phyloP scores from a whole-genome alignment of 495 filamentous ascomycete genomes.

The Mytilinidion resinicola region DNA sequence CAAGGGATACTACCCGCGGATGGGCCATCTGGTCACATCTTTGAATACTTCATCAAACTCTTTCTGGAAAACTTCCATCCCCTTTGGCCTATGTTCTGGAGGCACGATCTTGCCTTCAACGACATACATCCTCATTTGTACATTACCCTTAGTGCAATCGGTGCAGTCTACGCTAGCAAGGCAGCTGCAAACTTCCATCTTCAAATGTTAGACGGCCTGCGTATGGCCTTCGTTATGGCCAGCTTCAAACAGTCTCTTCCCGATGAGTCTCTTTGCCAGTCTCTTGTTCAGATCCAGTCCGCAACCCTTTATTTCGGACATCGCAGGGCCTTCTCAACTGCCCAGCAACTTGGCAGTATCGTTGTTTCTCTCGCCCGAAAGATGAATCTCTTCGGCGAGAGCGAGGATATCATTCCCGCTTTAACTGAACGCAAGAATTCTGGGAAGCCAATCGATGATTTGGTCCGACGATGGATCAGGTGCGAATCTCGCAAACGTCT shows the following conservation, averaged over 20 bases:
- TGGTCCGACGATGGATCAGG: neutral
- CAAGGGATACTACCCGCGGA: neutral
- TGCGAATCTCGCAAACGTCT: neutral
- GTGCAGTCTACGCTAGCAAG: neutral
- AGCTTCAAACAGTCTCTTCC: neutral
- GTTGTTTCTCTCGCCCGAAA: slow-evolving; percentile 3
- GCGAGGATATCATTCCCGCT: neutral
- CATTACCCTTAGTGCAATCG: neutral
- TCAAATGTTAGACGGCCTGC: neutral
- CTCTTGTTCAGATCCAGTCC: neutral
- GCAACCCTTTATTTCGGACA: neutral
- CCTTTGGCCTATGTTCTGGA: neutral
- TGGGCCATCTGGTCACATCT: neutral
- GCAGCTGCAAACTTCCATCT: neutral
- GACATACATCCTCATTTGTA: neutral
- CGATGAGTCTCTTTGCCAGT: neutral
- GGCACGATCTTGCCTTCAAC: neutral
- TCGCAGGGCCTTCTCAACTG: neutral
- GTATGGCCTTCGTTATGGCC: neutral
- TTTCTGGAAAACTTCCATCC: neutral
- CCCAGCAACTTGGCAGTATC: neutral
- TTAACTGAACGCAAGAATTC: neutral
- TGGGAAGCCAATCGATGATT: neutral
- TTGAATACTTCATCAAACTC: neutral
- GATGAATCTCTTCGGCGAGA: neutral